A percentile compares a stretch with the other conserved stretches of the same genome.
phyloP scores from a whole-genome alignment of 768 basidiomycete genomes.

The Lactarius sp. region DNA sequence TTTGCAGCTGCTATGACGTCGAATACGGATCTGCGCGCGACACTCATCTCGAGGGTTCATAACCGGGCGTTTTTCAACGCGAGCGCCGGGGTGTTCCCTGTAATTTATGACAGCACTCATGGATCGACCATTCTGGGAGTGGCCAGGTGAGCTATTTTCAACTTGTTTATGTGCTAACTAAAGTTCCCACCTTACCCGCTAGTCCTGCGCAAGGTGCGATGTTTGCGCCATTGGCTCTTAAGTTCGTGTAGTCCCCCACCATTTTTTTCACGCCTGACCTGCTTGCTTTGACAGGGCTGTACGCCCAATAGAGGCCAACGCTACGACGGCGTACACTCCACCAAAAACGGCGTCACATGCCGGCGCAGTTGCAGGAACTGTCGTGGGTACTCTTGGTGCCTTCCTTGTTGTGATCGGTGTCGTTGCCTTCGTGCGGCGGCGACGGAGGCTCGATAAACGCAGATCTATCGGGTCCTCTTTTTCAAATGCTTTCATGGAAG shows the following conservation, averaged over 20 bases:
- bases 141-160: slow-evolving; percentile 16
- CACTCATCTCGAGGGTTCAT: slow-evolving; percentile 16
- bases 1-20: slow-evolving; percentile 16
- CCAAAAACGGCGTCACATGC: slow-evolving; percentile 1
- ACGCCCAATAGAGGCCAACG: background rate
- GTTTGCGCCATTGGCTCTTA: slow-evolving; percentile 28
- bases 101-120: background rate
- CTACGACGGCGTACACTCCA: background rate
- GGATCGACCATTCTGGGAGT: slow-evolving; percentile 5
- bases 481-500: background rate
- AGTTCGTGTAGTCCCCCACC: slow-evolving; percentile 12
- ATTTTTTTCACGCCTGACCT: background rate
- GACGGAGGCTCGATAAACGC: background rate
- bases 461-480: background rate
- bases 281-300: background rate
- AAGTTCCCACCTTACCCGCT: background rate
- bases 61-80: slow-evolving; percentile 7
- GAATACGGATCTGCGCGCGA: background rate
- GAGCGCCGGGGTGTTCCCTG: slow-evolving; percentile 12
- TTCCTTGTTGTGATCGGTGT: background rate
- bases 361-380: slow-evolving; percentile 20
- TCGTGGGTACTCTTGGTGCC: slow-evolving; percentile 15
- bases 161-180: background rate
- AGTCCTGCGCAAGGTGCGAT: slow-evolving; percentile 28
- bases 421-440: slow-evolving; percentile 2